Evolutionary conservation across 257 asterid genomes (phyloP), one percentile per base, ranked within the genome.

Genomic region (Eucommia ulmoides): DNA sequence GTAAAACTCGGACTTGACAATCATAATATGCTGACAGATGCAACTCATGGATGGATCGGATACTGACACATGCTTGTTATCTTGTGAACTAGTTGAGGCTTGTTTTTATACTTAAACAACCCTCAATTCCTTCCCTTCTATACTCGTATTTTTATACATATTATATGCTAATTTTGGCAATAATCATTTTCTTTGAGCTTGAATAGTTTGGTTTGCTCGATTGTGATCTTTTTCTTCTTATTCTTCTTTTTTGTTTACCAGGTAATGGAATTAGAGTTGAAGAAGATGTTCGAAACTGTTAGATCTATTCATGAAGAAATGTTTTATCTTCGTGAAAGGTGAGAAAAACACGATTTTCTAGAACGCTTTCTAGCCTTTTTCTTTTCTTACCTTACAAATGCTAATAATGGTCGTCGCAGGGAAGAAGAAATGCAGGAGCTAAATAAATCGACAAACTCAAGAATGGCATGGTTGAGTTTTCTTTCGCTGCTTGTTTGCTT

Each of bases 311-410:
- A 83, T 20, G 94, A 87, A 1, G 94, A 83, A 77, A 87, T 87
- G 79, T 76, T 66, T 62, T 83, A 72, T 65, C 93, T 87, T 18
- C 91, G 87, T n/a, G 81, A 79, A 60, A 78, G 93, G 94, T 78
- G 22, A 61, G 65, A 52, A 35, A 58, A 16, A 52, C 12, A 33
- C 64, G 16, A 52, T 35, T 35, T 2, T 35, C 44, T 18, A 10
- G 44, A 35, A 35, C 15, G 15, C 7, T 42, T 15, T 15, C 6
- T 42, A 8, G 19, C 19, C 3, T 2, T 16, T 3, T 42, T 42
- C 3, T 16, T 42, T 6, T 1, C 45, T 1, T 42, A 10, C n/a
- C 48, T 16, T 42, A 21, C 22, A 42, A 16, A 8, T 24, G 16
- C 50, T 20, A 20, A 17, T n/a, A 24, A 15, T 50, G 56, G 41